A percentile compares a stretch with the other conserved stretches of the same genome.
Evolutionary conservation across 140 eudicot species (phyloP).

Genomic region (Senecio squalidus): DNA sequence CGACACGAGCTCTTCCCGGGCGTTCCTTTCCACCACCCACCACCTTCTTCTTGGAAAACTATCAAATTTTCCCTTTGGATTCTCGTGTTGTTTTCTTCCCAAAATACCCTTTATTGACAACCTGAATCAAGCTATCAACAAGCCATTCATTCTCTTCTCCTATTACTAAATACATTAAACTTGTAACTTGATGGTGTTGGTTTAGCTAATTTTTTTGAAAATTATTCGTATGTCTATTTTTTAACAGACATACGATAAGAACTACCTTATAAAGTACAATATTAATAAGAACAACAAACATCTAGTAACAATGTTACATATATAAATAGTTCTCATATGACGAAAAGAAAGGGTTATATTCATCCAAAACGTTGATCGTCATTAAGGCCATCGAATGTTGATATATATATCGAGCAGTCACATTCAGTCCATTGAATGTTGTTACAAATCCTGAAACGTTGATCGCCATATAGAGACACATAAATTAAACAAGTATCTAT

Average conservation of each 20-base stretch:
- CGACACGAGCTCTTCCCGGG: slow-evolving; percentile 87
- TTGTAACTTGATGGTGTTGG: background rate
- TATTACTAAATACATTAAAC: background rate
- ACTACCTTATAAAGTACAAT: too few relatives aligned
- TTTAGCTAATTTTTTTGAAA: too few relatives aligned
- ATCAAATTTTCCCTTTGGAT: slow-evolving; percentile 39
- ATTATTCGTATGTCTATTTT: too few relatives aligned
- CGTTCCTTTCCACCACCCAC: slow-evolving; percentile 44
- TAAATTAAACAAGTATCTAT: background rate
- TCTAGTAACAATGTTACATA: too few relatives aligned
- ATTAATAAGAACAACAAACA: too few relatives aligned
- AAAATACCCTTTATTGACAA: slow-evolving; percentile 31
- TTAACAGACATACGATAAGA: too few relatives aligned
- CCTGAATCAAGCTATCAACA: slow-evolving; percentile 22
- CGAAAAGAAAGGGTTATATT: too few relatives aligned
- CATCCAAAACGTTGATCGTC: too few relatives aligned
- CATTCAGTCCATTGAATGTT: slow-evolving; percentile 50
- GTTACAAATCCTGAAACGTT: slow-evolving; percentile 48
- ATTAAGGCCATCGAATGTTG: too few relatives aligned
- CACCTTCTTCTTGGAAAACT: slow-evolving; percentile 46
- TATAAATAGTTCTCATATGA: too few relatives aligned
- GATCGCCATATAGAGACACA: slow-evolving; percentile 12
- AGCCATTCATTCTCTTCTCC: slow-evolving; percentile 5
- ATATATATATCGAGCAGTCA: slow-evolving; percentile 41
- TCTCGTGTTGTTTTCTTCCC: slow-evolving; percentile 39